Base-by-base conservation (phyloP, 495 filamentous ascomycete species). In the Penicillium antarcticum region DNA sequence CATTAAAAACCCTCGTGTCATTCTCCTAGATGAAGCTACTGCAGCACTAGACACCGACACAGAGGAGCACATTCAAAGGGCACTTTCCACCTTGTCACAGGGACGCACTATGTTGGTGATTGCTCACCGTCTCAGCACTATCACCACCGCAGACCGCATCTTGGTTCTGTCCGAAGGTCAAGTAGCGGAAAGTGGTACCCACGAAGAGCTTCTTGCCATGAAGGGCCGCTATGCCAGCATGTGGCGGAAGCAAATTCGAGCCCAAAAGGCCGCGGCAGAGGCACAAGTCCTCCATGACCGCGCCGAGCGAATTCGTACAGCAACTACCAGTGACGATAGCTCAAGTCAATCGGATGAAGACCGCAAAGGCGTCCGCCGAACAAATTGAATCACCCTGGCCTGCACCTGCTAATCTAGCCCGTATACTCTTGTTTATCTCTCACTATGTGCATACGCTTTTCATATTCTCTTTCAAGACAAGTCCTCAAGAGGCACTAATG, bases 211-310 rank as follows among this genome's bases (percentile, higher is more conserved):
- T 2, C 76, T 97, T 2, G 85, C 80, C 4, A 66, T 80, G 54
- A 87, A 87, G 26, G 91, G 90, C 21, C 79, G 85, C 32, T 98
- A 98, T 60, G 82, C 87, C 16, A 86, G 81, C 51, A 97, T 98
- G 94, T 98, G 94, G 94, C 82, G 84, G 62, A 95, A 95, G 68
- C 94, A 98, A 63, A 91, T 92, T 55, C 83, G 86, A 10, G 94
- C 92, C 10, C 90, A 96, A 68, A 80, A 81, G 51, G 92, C 91
- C 1, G 85, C 86, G 1, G 86, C 87, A 51, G 82, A 91, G 65
- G 90, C 84, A 40, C 76, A 79, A 64, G 80, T 77, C 69, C 69
- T 79, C 24, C 71, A 74, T 47, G 68, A 76, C 41, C 68, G 71
- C 7, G 74, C 74, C 8, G 69, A 76, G 53, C 69, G 71, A 38